A percentile compares a stretch with the other conserved stretches of the same genome.
Evolutionary conservation across 768 basidiomycete genomes (phyloP).

Genomic region (Leccinum uliginosum): DNA sequence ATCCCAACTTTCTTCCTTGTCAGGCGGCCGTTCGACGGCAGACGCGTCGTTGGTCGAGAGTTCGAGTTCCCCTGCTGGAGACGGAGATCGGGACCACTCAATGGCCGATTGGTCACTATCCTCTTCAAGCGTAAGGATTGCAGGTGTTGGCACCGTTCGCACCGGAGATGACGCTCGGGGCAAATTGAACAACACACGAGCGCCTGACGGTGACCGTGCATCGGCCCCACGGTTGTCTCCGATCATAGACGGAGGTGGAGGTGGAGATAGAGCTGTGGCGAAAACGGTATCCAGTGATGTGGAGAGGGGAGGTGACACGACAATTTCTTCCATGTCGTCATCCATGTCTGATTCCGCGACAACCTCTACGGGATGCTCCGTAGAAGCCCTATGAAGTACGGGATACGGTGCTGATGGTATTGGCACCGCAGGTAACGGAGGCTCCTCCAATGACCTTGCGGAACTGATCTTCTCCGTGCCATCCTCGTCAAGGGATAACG

Average conservation of each 20-base stretch:
- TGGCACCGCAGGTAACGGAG: conserved; percentile 1
- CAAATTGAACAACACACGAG: conserved; percentile 3
- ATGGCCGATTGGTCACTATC: conserved; percentile 24
- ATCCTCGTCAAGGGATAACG: neutral
- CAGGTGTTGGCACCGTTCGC: conserved; percentile 1
- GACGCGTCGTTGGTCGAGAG: conserved; percentile 3
- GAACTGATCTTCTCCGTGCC: neutral
- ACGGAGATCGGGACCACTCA: conserved; percentile 40
- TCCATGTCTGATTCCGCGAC: conserved; percentile 22
- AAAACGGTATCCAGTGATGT: neutral
- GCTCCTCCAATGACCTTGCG: conserved; percentile 4
- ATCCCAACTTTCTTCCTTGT: conserved; percentile 57
- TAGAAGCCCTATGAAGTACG: neutral
- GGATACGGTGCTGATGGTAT: neutral
- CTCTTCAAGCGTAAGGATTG: conserved; percentile 7
- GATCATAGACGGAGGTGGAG: conserved; percentile 9
- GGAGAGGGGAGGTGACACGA: neutral
- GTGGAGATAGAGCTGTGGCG: conserved; percentile 11
- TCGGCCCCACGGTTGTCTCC: conserved; percentile 13
- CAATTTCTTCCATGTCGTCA: conserved; percentile 39
- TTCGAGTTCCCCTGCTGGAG: conserved; percentile 20
- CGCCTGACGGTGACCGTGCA: neutral
- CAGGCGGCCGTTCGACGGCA: conserved; percentile 20
- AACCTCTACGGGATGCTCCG: neutral
- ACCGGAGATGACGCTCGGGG: conserved; percentile 10